Base-by-base conservation (phyloP, 192 early-diverging fungal species). In the Podila verticillata region DNA sequence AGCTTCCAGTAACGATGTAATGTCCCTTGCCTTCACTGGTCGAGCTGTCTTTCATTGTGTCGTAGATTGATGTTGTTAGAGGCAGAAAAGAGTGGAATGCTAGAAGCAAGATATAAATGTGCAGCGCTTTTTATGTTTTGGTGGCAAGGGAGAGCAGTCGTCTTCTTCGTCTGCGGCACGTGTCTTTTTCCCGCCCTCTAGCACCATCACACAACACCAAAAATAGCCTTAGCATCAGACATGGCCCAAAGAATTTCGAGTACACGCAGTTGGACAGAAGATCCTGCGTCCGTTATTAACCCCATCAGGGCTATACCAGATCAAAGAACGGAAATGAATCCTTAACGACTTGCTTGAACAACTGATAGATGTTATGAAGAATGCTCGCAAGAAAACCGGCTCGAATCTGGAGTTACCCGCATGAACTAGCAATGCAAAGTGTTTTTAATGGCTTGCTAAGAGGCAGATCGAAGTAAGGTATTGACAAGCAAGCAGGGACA, bases 21-120 rank as follows among this genome's bases (percentile, higher is more conserved):
- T 49, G 22, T 34, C 6, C 28, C 47, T 24, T 79, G 69, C 75
- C 75, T 71, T 79, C 75, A 26, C 49, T 79, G 4, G 66, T 48
- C n/a, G 75, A 61, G 48, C 30, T 70, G 75, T 79, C 75, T 39
- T 79, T 79, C 75, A 79, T 79, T 54, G 22, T 54, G 20, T 13
- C 13, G 39, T 44, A 17, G 13, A 44, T 44, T 10, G 39, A 44
- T 15, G 39, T 44, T 44, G 39, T 17, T 44, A n/a, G 39, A 44
- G 39, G 15, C 15, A 44, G 13, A 15, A 15, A 15, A 2, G 39
- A 36, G 9, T 36, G 7, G 7, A 36, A 0, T 36, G 35, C 9
- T 44, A n/a, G 39, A 44, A 44, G 39, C 15, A 15, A 15, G 7
- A 17, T 15, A 44, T 15, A 15, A 44, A 44, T 15, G 12, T 4